Evolutionary conservation across 1,139 yeast genomes (phyloP).

Genomic region (Neolecta irregularis): DNA sequence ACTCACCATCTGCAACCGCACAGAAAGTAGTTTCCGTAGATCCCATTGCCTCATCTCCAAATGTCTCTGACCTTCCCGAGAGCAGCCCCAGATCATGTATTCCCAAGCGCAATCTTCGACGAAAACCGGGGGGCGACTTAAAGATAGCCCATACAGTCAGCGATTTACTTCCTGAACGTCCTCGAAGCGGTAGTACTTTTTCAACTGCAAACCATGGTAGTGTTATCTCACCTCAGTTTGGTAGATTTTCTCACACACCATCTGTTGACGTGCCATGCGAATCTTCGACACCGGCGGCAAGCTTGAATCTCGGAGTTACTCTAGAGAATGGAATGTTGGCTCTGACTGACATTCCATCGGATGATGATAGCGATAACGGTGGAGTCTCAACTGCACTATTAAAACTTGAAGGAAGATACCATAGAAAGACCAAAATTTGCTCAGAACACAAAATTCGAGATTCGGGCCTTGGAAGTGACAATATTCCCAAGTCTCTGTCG

Average conservation of each 20-base stretch:
- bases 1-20: too few relatives aligned
- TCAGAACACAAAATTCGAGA: too few relatives aligned
- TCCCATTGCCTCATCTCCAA: conserved; percentile 2
- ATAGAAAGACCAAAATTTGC: too few relatives aligned
- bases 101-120: too few relatives aligned
- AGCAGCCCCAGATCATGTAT: too few relatives aligned
- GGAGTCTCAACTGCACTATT: conserved; percentile 9
- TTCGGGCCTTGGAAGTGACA: too few relatives aligned
- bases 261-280: conserved; percentile 3
- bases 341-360: too few relatives aligned
- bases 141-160: conserved; percentile 2
- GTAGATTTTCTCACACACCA: too few relatives aligned
- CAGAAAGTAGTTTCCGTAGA: neutral
- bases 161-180: neutral
- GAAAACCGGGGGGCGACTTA: conserved; percentile 4
- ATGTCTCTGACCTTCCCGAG: neutral
- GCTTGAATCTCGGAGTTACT: neutral
- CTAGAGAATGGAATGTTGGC: conserved; percentile 5
- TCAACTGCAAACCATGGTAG: neutral
- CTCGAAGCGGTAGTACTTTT: neutral
- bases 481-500: too few relatives aligned
- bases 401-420: conserved; percentile 13
- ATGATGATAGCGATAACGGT: conserved; percentile 8
- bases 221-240: conserved; percentile 1
- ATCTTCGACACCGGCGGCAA: conserved; percentile 1